Conservation (phyloP, 164 flowering plant genomes). For the Cinnamomum micranthum region DNA sequence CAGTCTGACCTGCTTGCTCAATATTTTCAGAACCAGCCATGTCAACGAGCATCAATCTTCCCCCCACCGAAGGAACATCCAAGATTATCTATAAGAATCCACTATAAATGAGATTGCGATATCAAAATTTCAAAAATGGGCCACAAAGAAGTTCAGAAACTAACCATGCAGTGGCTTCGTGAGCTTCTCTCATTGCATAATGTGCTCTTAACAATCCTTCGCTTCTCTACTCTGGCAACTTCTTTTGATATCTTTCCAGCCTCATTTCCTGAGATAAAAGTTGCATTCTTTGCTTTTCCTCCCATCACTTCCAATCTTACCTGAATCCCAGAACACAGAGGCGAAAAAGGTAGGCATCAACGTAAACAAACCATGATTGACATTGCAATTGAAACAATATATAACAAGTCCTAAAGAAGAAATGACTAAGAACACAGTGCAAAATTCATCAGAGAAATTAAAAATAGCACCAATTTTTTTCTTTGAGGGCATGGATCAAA, state of each 20-base stretch:
- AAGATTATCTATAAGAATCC: conserved; percentile 58
- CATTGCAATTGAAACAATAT: background rate
- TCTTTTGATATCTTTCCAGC: conserved; percentile 92
- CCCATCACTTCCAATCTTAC: conserved; percentile 95
- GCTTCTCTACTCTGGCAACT: conserved; percentile 92
- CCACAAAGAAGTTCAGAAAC: background rate
- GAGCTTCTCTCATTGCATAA: conserved; percentile 93
- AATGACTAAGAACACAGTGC: background rate
- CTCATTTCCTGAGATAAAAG: conserved; percentile 87
- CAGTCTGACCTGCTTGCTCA: conserved; percentile 95
- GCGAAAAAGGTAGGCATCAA: background rate
- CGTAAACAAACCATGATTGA: background rate
- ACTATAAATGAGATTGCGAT: background rate
- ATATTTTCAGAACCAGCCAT: conserved; percentile 99
- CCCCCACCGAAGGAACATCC: conserved; percentile 94
- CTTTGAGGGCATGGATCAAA: background rate
- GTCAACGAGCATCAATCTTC: conserved; percentile 94
- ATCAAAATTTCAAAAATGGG: background rate
- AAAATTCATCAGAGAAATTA: background rate
- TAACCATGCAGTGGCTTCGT: conserved; percentile 97
- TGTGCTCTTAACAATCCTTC: conserved; percentile 88
- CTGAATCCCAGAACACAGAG: conserved; percentile 30
- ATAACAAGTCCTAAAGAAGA: background rate
- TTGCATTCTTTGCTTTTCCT: conserved; percentile 92
- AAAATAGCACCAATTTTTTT: background rate